Conservation (phyloP, 768 basidiomycete species). For the Lactarius psammicola region DNA sequence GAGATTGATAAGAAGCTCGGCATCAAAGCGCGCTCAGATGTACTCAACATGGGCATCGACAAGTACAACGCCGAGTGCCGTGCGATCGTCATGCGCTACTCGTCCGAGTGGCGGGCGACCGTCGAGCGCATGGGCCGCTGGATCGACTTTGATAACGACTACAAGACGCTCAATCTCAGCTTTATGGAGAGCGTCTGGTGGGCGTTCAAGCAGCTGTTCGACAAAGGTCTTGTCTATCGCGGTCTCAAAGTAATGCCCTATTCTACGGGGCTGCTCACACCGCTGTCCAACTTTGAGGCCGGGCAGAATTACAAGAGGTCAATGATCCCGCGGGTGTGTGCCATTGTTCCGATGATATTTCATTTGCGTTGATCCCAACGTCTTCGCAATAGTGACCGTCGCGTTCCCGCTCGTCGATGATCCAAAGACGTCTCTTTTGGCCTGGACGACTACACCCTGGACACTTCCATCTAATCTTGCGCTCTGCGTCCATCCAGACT, state of each 20-base stretch:
- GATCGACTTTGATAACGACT: conserved; percentile 99
- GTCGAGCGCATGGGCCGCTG: conserved; percentile 99
- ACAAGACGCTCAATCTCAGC: conserved; percentile 90
- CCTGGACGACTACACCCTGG: conserved; percentile 99
- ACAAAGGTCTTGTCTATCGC: conserved; percentile 89
- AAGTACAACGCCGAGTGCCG: conserved; percentile 98
- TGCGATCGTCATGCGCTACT: conserved; percentile 95
- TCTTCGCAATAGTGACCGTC: conserved; percentile 64
- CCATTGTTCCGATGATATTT: background rate
- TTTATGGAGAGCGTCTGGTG: conserved; percentile 99
- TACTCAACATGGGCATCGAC: conserved; percentile 93
- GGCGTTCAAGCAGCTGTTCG: conserved; percentile 94
- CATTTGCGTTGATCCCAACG: background rate
- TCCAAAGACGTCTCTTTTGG: conserved; percentile 82
- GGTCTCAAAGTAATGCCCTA: conserved; percentile 98
- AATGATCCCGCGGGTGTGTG: conserved; percentile 84
- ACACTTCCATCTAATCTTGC: conserved; percentile 94
- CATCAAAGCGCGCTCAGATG: conserved; percentile 91
- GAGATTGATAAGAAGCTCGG: conserved; percentile 97
- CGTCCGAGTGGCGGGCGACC: conserved; percentile 89
- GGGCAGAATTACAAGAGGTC: conserved; percentile 90
- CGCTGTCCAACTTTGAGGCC: conserved; percentile 96
- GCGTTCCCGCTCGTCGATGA: conserved; percentile 93
- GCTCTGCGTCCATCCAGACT: conserved; percentile 94
- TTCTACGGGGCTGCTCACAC: conserved; percentile 93